phyloP scores from a whole-genome alignment of 495 filamentous ascomycete species.

The Clohesyomyces aquaticus region DNA sequence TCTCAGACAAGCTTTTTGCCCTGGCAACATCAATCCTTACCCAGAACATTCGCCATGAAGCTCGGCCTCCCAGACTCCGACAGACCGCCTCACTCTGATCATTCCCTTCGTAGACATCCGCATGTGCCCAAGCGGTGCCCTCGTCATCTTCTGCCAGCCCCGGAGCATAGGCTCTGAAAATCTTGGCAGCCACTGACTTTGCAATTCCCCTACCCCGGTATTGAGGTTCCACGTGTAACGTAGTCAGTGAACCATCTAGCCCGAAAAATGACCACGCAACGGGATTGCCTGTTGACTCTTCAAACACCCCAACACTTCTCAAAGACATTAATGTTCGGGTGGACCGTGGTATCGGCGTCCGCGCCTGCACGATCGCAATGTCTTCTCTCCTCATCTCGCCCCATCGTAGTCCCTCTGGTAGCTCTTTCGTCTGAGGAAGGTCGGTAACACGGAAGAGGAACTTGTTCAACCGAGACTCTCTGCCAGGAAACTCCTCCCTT shows the following conservation, averaged over 20 bases:
- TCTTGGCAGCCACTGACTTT: constrained; percentile 42
- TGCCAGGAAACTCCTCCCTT: constrained; percentile 35
- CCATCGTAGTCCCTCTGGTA: constrained; percentile 37
- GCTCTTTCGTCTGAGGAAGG: constrained; percentile 22
- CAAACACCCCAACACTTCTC: constrained; percentile 33
- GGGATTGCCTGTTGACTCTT: constrained; percentile 19
- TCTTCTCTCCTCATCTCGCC: constrained; percentile 32
- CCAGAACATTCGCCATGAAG: constrained; percentile 46
- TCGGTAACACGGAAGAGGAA: constrained; percentile 36
- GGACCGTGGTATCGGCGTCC: constrained; percentile 28
- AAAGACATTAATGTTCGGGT: constrained; percentile 25
- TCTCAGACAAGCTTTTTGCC: constrained; percentile 1
- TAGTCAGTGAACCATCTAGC: constrained; percentile 43
- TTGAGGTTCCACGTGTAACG: constrained; percentile 43
- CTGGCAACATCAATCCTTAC: constrained; percentile 43
- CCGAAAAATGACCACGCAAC: constrained; percentile 50
- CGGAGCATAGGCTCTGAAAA: constrained; percentile 42
- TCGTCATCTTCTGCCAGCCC: constrained; percentile 25
- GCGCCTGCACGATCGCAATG: constrained; percentile 24
- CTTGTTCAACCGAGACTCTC: constrained; percentile 26
- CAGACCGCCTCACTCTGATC: constrained; percentile 42
- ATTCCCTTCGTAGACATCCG: constrained; percentile 47
- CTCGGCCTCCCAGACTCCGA: constrained; percentile 43
- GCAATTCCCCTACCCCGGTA: constrained; percentile 46
- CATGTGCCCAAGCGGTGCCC: constrained; percentile 42